Conservation (phyloP, 2,329 filamentous ascomycete species). For the Monilinia laxa region DNA sequence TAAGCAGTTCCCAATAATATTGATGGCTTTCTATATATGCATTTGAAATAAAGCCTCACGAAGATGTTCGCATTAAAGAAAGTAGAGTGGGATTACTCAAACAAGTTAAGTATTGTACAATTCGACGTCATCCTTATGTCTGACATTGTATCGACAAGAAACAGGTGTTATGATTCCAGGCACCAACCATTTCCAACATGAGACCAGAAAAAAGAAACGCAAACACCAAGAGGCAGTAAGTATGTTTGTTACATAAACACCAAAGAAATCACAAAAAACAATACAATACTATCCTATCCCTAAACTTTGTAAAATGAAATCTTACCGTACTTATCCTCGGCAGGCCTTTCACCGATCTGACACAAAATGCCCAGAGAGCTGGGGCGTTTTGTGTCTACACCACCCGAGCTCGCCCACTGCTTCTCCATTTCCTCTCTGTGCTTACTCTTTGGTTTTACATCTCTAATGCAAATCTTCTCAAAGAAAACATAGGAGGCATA, state of each 20-base stretch:
- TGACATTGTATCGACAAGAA: neutral
- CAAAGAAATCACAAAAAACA: neutral
- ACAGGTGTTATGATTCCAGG: neutral
- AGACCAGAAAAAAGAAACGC: neutral
- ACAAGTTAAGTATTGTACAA: neutral
- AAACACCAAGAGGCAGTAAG: neutral
- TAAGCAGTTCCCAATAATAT: neutral
- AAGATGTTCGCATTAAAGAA: neutral
- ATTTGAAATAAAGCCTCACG: neutral
- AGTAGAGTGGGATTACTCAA: neutral
- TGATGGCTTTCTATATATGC: neutral
- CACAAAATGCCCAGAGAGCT: neutral
- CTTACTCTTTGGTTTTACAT: constrained; percentile 52
- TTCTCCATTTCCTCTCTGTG: constrained; percentile 54
- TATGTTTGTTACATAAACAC: neutral
- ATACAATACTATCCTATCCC: neutral
- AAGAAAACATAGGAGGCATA: constrained; percentile 59
- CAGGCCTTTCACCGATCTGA: constrained; percentile 2
- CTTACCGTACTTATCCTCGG: constrained; percentile 26
- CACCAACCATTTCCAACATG: neutral
- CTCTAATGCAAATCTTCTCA: constrained; percentile 55
- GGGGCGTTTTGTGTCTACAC: constrained; percentile 9
- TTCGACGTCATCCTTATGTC: neutral
- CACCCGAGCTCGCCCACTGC: constrained; percentile 4
- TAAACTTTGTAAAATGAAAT: constrained; percentile 2